Evolutionary conservation across 345 rosid species (phyloP).

Genomic region (Hibiscus tridactylites): DNA sequence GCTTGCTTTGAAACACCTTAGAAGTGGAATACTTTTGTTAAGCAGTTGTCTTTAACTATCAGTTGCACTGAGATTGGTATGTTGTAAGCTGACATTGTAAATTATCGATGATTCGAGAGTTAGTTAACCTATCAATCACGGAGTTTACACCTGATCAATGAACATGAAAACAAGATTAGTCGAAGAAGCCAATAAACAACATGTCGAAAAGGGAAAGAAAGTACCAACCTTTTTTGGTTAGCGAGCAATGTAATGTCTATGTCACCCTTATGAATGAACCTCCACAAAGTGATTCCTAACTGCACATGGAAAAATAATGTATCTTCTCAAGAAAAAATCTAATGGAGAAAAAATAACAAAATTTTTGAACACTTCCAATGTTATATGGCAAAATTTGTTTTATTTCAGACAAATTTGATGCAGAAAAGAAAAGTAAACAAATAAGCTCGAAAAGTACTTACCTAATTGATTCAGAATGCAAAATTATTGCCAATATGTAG

Average conservation of each 20-base stretch:
- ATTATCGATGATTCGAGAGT: slow-evolving; percentile 7
- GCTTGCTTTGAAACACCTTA: too few species aligned
- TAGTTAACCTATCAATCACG: slow-evolving; percentile 29
- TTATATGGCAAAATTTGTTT: too few species aligned
- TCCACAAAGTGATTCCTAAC: slow-evolving; percentile 46
- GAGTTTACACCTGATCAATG: slow-evolving; percentile 49
- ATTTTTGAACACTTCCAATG: too few species aligned
- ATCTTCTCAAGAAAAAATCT: too few species aligned
- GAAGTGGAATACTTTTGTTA: not conserved
- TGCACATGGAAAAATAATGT: too few species aligned
- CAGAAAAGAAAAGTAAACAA: slow-evolving; percentile 5
- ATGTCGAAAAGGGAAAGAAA: slow-evolving; percentile 10
- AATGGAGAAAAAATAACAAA: too few species aligned
- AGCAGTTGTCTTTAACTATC: slow-evolving; percentile 2
- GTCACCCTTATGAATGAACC: slow-evolving; percentile 52
- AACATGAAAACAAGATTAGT: slow-evolving; percentile 13
- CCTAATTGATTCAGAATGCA: too few species aligned
- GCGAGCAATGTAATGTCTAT: slow-evolving; percentile 69
- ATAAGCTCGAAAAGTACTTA: not conserved
- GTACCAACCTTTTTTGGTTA: slow-evolving; percentile 53
- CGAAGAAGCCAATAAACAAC: slow-evolving; percentile 22
- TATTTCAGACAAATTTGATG: slow-evolving; percentile 1
- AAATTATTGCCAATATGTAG: too few species aligned
- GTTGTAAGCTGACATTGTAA: slow-evolving; percentile 8
- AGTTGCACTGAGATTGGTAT: slow-evolving; percentile 14